A percentile compares a stretch with the other conserved stretches of the same genome.
Conservation (phyloP, 2,329 filamentous ascomycete species). For the Paecilomyces dactylethromorphus region DNA sequence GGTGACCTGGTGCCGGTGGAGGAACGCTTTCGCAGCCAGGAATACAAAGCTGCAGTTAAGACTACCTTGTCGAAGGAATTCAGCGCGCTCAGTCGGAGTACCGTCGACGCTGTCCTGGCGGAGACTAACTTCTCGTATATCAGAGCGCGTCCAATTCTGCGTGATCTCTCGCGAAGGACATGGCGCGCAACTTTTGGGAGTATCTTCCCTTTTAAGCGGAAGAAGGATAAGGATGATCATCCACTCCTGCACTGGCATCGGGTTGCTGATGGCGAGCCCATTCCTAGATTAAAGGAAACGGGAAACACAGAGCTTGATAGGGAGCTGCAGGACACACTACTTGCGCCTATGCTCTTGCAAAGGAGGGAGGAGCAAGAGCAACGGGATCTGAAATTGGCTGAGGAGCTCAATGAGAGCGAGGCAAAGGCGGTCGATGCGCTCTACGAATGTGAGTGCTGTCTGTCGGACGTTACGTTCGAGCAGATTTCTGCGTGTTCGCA, state of each 20-base stretch:
- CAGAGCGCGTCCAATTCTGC: conserved; percentile 36
- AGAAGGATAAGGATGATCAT: conserved; percentile 33
- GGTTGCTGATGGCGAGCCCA: conserved; percentile 20
- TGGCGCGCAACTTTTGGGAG: conserved; percentile 41
- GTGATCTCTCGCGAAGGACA: conserved; percentile 35
- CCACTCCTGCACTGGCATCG: conserved; percentile 35
- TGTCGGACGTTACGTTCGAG: conserved; percentile 42
- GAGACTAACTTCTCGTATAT: conserved; percentile 43
- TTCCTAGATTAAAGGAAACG: conserved; percentile 33
- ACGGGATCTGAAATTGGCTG: conserved; percentile 32
- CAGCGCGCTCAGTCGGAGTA: conserved; percentile 35
- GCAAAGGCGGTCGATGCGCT: conserved; percentile 33
- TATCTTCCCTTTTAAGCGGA: conserved; percentile 35
- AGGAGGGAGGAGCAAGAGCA: conserved; percentile 29
- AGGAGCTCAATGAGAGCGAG: conserved; percentile 37
- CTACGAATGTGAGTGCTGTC: conserved; percentile 45
- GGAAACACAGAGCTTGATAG: conserved; percentile 37
- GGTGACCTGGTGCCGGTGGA: conserved; percentile 26
- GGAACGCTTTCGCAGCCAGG: conserved; percentile 37
- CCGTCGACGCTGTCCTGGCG: conserved; percentile 41
- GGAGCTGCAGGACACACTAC: conserved; percentile 32
- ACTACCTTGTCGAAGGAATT: conserved; percentile 37
- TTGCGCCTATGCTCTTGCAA: conserved; percentile 30
- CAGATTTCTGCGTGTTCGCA: conserved; percentile 40
- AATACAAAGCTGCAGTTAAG: conserved; percentile 38